Base-by-base conservation (phyloP, 441 rosid genomes). In the Kokia cookei region DNA sequence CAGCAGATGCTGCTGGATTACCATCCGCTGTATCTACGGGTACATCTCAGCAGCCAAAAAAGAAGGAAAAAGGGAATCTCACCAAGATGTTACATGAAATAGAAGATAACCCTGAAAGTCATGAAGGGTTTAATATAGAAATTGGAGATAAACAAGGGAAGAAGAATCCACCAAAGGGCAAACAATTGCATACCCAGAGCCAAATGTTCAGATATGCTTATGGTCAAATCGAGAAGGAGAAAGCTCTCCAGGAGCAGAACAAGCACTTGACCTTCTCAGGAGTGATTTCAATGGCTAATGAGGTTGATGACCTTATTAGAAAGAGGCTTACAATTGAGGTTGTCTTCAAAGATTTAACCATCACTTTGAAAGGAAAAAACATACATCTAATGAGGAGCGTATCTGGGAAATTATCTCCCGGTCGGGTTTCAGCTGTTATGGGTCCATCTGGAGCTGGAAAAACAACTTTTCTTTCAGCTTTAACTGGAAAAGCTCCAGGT, bases 361-460 rank as follows among this genome's bases (percentile, higher is more conserved):
- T 94, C 76, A 91, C 94, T 62, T 75, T 94, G 68, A 96, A 83
- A 81, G 90, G 87, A 7, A 94, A 90, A 83, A 91, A 90, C 85
- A 96, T 84, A 81, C 96, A 88, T 87, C 84, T 96, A 2, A 55
- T 96, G 75, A 91, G 98, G 80, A 85, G 90, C 75, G 98, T 96
- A 68, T 90, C 98, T 0, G 99, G 99, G 29, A 92, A 94, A 75
- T 70, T 96, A 76, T 84, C 81, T 6, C 97, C 99, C 45, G 99
- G 98, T 15, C 85, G 93, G 82, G 94, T 96, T 75, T 92, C 96
- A 29, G 98, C 98, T 40, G 99, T 96, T 45, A 96, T 94, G 98
- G 99, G 98, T 62, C 98, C 99, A 45, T 96, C 99, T n/a, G 98
- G 98, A 45, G 98, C 99, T 22, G 99, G 99, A 27, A 96, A 96